Evolutionary conservation across 805 yeast species (phyloP).

Genomic region (Teunomyces barrocoloradensis): DNA sequence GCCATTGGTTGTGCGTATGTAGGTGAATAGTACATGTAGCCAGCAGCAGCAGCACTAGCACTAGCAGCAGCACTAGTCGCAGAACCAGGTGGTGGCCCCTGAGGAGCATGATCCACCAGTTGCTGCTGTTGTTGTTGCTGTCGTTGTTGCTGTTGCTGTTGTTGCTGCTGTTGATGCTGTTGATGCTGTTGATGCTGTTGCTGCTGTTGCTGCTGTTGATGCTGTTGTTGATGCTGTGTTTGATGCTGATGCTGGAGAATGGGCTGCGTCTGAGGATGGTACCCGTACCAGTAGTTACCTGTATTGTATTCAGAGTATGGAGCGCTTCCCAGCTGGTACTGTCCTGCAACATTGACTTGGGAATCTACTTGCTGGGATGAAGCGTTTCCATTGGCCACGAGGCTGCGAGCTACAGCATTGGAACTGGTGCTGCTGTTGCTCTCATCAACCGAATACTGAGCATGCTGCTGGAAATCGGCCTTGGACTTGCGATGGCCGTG

Average conservation of each 20-base stretch:
- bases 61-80: background rate
- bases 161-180: conserved; percentile 2
- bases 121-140: conserved; percentile 4
- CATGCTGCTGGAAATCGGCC: conserved; percentile 32
- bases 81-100: background rate
- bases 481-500: conserved; percentile 44
- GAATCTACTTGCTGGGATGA: background rate
- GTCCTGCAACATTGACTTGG: background rate
- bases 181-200: background rate
- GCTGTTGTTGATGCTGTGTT: background rate
- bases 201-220: background rate
- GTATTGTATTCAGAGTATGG: conserved; percentile 9
- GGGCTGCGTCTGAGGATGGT: conserved; percentile 7
- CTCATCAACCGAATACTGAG: background rate
- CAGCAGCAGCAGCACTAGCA: background rate
- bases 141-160: background rate
- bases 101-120: background rate
- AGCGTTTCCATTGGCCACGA: background rate
- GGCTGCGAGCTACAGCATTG: background rate
- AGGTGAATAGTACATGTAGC: conserved; percentile 1
- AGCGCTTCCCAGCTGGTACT: conserved; percentile 3
- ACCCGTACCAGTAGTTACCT: conserved; percentile 16
- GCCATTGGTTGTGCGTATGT: background rate
- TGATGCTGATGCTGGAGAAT: conserved; percentile 1
- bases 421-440: background rate